Evolutionary conservation across 192 early-diverging fungal genomes (phyloP).

Genomic region (Oehlia diaphana): DNA sequence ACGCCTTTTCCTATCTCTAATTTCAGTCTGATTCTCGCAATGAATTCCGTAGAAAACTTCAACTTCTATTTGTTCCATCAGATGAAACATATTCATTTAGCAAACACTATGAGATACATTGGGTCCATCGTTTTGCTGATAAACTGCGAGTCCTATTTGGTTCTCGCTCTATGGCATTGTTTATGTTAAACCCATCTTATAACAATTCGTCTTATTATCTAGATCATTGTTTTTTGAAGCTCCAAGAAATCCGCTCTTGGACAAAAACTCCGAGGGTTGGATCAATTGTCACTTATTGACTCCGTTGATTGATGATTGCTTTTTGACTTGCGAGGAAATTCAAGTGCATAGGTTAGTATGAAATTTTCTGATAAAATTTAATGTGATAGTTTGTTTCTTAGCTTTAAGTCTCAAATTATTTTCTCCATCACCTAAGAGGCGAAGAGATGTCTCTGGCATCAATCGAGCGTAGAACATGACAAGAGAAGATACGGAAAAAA

Average conservation of each 20-base stretch:
- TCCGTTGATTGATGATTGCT: slow-evolving; percentile 21
- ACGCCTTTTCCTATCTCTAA: background rate
- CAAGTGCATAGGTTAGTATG: slow-evolving; percentile 6
- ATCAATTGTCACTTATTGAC: slow-evolving; percentile 14
- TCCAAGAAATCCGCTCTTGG: slow-evolving; percentile 2
- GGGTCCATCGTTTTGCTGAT: slow-evolving; percentile 21
- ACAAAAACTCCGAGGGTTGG: slow-evolving; percentile 13
- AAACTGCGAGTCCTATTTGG: slow-evolving; percentile 19
- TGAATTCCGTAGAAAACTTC: background rate
- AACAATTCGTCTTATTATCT: background rate
- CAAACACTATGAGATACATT: slow-evolving; percentile 23
- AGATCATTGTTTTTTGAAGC: slow-evolving; percentile 22
- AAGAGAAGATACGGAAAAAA: slow-evolving; percentile 26
- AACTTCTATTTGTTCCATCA: slow-evolving; percentile 12
- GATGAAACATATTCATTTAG: slow-evolving; percentile 21
- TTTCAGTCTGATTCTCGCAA: slow-evolving; percentile 13
- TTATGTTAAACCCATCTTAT: background rate
- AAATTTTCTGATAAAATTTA: background rate
- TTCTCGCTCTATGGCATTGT: slow-evolving; percentile 8
- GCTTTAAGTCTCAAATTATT: slow-evolving; percentile 5
- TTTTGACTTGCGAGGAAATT: slow-evolving; percentile 21
- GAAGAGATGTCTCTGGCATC: slow-evolving; percentile 23
- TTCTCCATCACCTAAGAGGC: background rate
- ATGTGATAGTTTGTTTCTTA: background rate
- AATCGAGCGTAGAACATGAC: slow-evolving; percentile 2